These are phyloP conservation scores for Malus fusca DNA, from an alignment of 306 rosid genomes.

Conservation along the genomic window DNA sequence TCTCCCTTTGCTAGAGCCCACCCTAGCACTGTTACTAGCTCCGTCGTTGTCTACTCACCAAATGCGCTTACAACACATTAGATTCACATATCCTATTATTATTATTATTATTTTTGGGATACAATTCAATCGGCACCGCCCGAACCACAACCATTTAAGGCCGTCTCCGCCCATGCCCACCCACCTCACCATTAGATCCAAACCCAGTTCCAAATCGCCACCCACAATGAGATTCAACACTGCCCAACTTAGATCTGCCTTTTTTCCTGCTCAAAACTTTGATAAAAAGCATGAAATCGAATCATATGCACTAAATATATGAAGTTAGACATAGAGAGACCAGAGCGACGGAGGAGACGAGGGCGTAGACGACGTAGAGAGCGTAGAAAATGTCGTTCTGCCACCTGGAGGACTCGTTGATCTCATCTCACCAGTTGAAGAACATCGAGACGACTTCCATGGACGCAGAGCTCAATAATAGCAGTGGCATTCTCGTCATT, in stretches of 20 bases:
- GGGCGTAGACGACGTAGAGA: slow-evolving; percentile 65
- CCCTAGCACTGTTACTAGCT: too few species aligned
- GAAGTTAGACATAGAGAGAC: slow-evolving; percentile 27
- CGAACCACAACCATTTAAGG: too few species aligned
- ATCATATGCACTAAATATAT: background rate
- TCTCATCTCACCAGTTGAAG: slow-evolving; percentile 51
- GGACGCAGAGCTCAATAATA: slow-evolving; percentile 23
- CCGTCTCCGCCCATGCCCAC: too few species aligned
- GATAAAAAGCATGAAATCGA: background rate
- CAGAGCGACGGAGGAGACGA: slow-evolving; percentile 75
- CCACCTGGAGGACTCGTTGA: slow-evolving; percentile 43
- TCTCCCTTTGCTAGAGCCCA: too few species aligned
- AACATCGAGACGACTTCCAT: slow-evolving; percentile 24
- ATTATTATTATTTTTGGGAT: too few species aligned
- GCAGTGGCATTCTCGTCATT: slow-evolving; percentile 39
- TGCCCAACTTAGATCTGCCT: too few species aligned
- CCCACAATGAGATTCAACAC: too few species aligned
- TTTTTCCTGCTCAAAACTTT: too few species aligned
- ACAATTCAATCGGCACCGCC: too few species aligned
- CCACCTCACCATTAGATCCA: too few species aligned
- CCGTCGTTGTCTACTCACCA: background rate
- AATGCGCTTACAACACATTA: background rate
- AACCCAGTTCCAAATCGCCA: too few species aligned
- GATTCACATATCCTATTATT: too few species aligned
- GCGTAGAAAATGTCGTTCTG: slow-evolving; percentile 54